phyloP scores from a whole-genome alignment of 345 rosid species.

The Eucalyptus cloeziana region DNA sequence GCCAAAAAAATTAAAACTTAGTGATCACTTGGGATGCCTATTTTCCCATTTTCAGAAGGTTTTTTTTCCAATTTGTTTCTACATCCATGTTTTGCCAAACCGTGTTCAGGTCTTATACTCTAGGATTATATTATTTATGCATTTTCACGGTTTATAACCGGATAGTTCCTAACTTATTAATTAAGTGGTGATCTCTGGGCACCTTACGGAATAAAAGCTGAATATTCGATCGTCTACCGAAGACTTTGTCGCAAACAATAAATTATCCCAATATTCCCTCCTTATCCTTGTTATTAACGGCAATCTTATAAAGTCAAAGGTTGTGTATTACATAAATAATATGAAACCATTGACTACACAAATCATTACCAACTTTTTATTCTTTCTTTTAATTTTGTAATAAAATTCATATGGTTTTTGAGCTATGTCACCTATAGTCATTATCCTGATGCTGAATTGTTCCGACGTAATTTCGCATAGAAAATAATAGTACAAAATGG shows the following conservation, averaged over 20 bases:
- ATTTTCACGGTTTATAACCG: not conserved
- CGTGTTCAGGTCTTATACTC: not conserved
- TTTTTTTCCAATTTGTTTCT: not conserved
- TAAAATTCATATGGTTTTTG: not conserved
- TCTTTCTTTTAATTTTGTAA: not conserved
- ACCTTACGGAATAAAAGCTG: not conserved
- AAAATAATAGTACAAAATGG: not conserved
- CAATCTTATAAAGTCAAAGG: not conserved
- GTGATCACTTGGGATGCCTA: not conserved
- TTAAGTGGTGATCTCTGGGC: not conserved
- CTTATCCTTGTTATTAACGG: not conserved
- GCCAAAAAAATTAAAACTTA: not conserved
- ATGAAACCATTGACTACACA: not conserved
- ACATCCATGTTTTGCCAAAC: not conserved
- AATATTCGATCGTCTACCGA: not conserved
- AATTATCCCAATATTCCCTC: not conserved
- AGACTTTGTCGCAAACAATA: not conserved
- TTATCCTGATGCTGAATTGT: not conserved
- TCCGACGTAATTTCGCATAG: not conserved
- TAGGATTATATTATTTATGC: not conserved
- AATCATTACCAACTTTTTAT: too few species aligned
- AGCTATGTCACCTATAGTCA: too few species aligned
- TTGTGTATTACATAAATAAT: not conserved
- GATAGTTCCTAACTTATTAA: not conserved
- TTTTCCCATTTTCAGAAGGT: not conserved